Evolutionary conservation across 2,329 filamentous ascomycete genomes (phyloP).

Genomic region (Alternaria triticimaculans): DNA sequence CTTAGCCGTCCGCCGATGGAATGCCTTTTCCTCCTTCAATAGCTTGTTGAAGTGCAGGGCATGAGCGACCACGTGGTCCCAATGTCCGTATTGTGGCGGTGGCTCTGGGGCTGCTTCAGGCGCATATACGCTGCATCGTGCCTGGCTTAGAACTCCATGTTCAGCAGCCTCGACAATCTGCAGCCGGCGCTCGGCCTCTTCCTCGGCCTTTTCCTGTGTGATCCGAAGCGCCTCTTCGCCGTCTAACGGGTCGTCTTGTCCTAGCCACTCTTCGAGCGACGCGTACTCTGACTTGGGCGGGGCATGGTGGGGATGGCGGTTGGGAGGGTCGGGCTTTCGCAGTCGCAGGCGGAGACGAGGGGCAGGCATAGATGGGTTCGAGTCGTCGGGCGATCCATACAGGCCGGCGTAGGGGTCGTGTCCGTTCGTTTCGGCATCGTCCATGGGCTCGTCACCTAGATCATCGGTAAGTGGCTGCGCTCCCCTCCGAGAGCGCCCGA

Average conservation of each 20-base stretch:
- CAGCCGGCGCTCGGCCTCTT: slow-evolving; percentile 73
- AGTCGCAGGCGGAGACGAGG: slow-evolving; percentile 57
- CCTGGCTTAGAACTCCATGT: slow-evolving; percentile 76
- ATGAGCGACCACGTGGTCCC: slow-evolving; percentile 83
- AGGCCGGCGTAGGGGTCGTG: slow-evolving; percentile 30
- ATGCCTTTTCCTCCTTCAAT: slow-evolving; percentile 77
- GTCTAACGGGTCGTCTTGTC: slow-evolving; percentile 57
- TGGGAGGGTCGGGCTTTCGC: slow-evolving; percentile 57
- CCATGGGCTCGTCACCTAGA: slow-evolving; percentile 13
- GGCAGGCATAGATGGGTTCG: slow-evolving; percentile 27
- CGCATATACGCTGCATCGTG: slow-evolving; percentile 73
- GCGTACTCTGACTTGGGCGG: slow-evolving; percentile 53
- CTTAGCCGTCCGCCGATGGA: slow-evolving; percentile 79
- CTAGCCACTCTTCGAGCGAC: slow-evolving; percentile 71
- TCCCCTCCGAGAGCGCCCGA: slow-evolving; percentile 30
- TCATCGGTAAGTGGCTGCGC: slow-evolving; percentile 27
- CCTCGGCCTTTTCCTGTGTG: slow-evolving; percentile 43
- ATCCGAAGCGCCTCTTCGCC: slow-evolving; percentile 50
- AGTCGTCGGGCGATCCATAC: slow-evolving; percentile 27
- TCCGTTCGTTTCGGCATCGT: slow-evolving; percentile 19
- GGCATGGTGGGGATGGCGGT: slow-evolving; percentile 61
- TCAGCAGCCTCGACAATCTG: slow-evolving; percentile 75
- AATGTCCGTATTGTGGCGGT: slow-evolving; percentile 80
- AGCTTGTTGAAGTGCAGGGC: slow-evolving; percentile 81
- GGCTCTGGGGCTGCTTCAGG: slow-evolving; percentile 78